These are phyloP conservation scores for Phialophora tarda DNA, from an alignment of 2,329 filamentous ascomycete genomes.

Conservation along the genomic window DNA sequence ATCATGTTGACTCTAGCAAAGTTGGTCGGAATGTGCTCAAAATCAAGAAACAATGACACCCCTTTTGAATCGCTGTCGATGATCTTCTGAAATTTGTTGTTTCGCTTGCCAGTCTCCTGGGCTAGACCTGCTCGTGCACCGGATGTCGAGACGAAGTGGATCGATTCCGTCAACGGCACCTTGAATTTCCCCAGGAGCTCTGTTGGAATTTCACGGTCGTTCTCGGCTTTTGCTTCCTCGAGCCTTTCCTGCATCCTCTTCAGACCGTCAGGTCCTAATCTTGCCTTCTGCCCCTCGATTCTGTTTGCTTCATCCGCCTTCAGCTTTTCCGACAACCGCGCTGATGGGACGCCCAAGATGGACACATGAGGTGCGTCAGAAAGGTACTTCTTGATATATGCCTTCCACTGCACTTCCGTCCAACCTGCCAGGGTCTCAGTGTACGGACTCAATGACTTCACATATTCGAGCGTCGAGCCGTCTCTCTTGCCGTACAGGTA, in stretches of 20 bases:
- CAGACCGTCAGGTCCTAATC: conserved; percentile 81
- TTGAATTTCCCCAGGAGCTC: conserved; percentile 80
- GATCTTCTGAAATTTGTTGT: conserved; percentile 73
- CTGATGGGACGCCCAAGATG: conserved; percentile 84
- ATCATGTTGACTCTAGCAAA: conserved; percentile 87
- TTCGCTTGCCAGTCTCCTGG: conserved; percentile 68
- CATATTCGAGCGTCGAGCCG: conserved; percentile 72
- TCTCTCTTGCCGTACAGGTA: conserved; percentile 88
- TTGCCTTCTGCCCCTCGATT: conserved; percentile 76
- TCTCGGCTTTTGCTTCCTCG: conserved; percentile 82
- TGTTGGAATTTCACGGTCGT: conserved; percentile 82
- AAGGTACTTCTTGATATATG: conserved; percentile 82
- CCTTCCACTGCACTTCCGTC: conserved; percentile 82
- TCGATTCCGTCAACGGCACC: conserved; percentile 85
- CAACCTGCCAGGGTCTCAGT: conserved; percentile 73
- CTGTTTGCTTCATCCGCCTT: conserved; percentile 81
- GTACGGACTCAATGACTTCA: conserved; percentile 60
- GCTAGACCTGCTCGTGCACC: conserved; percentile 84
- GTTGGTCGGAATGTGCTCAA: conserved; percentile 89
- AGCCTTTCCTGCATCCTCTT: conserved; percentile 75
- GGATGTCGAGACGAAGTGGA: conserved; percentile 89
- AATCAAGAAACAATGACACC: conserved; percentile 90
- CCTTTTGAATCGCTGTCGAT: conserved; percentile 71
- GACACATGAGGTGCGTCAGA: conserved; percentile 84
- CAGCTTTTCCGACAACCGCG: conserved; percentile 76